Percentiles rank a stretch among this genome's conserved stretches.
phyloP scores from a whole-genome alignment of 495 filamentous ascomycete genomes.

The Glarea lozoyensis region DNA sequence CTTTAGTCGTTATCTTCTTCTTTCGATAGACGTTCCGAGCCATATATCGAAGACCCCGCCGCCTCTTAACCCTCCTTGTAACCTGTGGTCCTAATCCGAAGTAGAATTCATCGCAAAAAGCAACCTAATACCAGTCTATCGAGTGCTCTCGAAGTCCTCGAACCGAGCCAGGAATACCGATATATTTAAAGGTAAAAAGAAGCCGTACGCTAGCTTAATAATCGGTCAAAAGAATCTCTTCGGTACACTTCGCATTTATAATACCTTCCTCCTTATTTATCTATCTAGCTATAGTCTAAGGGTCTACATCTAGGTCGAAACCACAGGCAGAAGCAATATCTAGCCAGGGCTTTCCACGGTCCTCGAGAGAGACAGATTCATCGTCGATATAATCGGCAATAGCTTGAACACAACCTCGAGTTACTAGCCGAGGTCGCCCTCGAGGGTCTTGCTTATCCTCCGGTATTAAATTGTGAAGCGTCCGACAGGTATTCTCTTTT shows the following conservation, averaged over 20 bases:
- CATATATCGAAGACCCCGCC: neutral
- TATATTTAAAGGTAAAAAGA: too few relatives aligned
- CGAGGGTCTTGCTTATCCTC: slow-evolving; percentile 1
- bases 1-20: slow-evolving; percentile 2
- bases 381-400: slow-evolving; percentile 2
- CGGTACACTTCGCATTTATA: slow-evolving; percentile 4
- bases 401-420: neutral
- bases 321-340: slow-evolving; percentile 3
- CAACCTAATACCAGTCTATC: neutral
- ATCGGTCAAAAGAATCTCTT: slow-evolving; percentile 5
- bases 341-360: slow-evolving; percentile 4
- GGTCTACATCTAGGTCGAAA: slow-evolving; percentile 3
- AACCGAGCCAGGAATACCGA: too few relatives aligned
- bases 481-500: too few relatives aligned
- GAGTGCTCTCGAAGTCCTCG: slow-evolving; percentile 1
- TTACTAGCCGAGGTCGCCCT: neutral
- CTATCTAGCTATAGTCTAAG: too few relatives aligned
- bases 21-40: neutral
- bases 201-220: neutral
- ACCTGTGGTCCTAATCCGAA: slow-evolving; percentile 3
- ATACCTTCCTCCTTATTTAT: slow-evolving; percentile 4
- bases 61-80: slow-evolving; percentile 1
- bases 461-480: neutral
- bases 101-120: slow-evolving; percentile 7
- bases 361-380: neutral